These are phyloP conservation scores for Penicillium sp. DNA, from an alignment of 2,329 filamentous ascomycete genomes.

Conservation along the genomic window DNA sequence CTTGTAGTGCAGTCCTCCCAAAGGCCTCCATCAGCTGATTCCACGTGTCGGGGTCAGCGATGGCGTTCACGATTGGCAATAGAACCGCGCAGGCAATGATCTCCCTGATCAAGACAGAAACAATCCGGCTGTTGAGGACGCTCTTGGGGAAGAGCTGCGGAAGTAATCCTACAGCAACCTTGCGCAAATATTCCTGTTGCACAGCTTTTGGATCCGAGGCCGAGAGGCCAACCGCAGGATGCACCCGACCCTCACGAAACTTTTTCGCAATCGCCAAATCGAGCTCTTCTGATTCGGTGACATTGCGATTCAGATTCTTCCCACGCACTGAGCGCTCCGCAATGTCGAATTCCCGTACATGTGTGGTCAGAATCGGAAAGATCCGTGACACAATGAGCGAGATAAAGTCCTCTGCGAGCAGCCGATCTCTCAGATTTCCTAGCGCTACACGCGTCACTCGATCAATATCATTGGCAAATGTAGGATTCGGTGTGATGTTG, in stretches of 20 bases:
- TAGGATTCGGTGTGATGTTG: constrained; percentile 71
- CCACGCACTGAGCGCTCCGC: constrained; percentile 84
- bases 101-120: constrained; percentile 75
- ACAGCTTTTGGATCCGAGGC: constrained; percentile 77
- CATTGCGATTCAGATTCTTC: constrained; percentile 75
- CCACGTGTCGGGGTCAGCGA: constrained; percentile 94
- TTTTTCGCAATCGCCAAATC: constrained; percentile 93
- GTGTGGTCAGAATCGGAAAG: constrained; percentile 79
- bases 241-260: constrained; percentile 81
- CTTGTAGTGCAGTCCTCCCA: constrained; percentile 79
- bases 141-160: constrained; percentile 67
- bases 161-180: constrained; percentile 64
- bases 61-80: constrained; percentile 68
- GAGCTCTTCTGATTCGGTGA: constrained; percentile 94
- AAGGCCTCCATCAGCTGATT: constrained; percentile 92
- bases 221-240: constrained; percentile 74
- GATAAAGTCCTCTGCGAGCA: constrained; percentile 73
- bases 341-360: constrained; percentile 84
- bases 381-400: constrained; percentile 75
- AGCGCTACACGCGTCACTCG: constrained; percentile 68
- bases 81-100: constrained; percentile 90
- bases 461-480: constrained; percentile 84
- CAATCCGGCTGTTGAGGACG: constrained; percentile 72
- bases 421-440: constrained; percentile 61
- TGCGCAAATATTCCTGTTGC: constrained; percentile 83